These are phyloP conservation scores for Moelleriella libera DNA, from an alignment of 2,329 filamentous ascomycete genomes.

Conservation along the genomic window DNA sequence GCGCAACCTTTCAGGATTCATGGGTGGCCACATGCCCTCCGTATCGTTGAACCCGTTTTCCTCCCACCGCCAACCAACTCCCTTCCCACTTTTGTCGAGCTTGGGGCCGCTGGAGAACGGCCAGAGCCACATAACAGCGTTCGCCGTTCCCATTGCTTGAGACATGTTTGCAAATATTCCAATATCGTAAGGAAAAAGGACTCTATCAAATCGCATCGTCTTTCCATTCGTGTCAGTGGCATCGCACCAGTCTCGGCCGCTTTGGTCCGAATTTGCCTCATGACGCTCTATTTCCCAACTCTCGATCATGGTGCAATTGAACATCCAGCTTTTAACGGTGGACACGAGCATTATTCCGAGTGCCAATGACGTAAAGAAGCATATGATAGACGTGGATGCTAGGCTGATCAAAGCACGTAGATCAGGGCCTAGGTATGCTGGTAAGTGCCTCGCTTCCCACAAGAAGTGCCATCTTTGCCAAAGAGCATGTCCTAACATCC, in stretches of 20 bases:
- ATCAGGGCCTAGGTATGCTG: slow-evolving; percentile 60
- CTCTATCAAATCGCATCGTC: slow-evolving; percentile 37
- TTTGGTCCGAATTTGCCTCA: slow-evolving; percentile 37
- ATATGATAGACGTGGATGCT: slow-evolving; percentile 42
- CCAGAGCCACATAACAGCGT: slow-evolving; percentile 53
- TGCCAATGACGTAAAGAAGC: slow-evolving; percentile 44
- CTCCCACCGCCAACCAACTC: slow-evolving; percentile 46
- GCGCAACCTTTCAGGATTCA: slow-evolving; percentile 46
- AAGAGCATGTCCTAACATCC: slow-evolving; percentile 46
- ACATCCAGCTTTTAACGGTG: slow-evolving; percentile 43
- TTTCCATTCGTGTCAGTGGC: slow-evolving; percentile 19
- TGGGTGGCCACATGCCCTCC: slow-evolving; percentile 46
- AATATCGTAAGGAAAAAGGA: slow-evolving; percentile 75
- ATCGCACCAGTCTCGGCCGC: slow-evolving; percentile 30
- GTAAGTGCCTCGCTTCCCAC: slow-evolving; percentile 52
- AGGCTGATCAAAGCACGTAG: slow-evolving; percentile 44
- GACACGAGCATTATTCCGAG: slow-evolving; percentile 52
- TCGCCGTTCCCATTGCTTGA: slow-evolving; percentile 60
- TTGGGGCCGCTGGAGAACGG: slow-evolving; percentile 44
- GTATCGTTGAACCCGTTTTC: slow-evolving; percentile 65
- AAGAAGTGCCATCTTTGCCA: slow-evolving; percentile 42
- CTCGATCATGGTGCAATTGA: slow-evolving; percentile 73
- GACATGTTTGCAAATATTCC: slow-evolving; percentile 61
- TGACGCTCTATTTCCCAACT: slow-evolving; percentile 59
- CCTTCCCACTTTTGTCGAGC: slow-evolving; percentile 22